Evolutionary conservation across 192 early-diverging fungal genomes (phyloP).

Genomic region (Mycoemilia scoparia): DNA sequence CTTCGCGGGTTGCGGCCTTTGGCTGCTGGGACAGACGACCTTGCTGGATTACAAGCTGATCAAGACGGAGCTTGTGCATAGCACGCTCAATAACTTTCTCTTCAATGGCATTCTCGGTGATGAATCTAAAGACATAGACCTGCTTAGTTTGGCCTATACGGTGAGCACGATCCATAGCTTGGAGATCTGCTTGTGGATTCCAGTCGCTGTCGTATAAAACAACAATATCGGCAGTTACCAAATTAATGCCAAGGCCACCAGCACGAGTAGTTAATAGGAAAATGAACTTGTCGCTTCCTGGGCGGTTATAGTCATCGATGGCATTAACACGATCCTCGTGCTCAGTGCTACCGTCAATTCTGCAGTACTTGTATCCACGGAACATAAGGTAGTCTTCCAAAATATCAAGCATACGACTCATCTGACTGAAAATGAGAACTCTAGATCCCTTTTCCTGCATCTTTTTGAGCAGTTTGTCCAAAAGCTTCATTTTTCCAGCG

Average conservation of each 20-base stretch:
- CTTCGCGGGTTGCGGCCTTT: slow-evolving; percentile 35
- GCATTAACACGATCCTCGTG: slow-evolving; percentile 83
- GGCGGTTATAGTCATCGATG: slow-evolving; percentile 87
- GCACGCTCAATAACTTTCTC: slow-evolving; percentile 94
- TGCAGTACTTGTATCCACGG: slow-evolving; percentile 79
- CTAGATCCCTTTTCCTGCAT: slow-evolving; percentile 80
- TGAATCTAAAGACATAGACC: slow-evolving; percentile 88
- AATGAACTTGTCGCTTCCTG: slow-evolving; percentile 81
- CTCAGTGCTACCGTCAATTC: slow-evolving; percentile 89
- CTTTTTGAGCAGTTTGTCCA: slow-evolving; percentile 74
- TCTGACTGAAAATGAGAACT: slow-evolving; percentile 91
- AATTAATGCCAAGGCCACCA: slow-evolving; percentile 93
- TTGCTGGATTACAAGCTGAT: slow-evolving; percentile 98
- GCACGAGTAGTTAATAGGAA: slow-evolving; percentile 94
- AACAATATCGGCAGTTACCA: slow-evolving; percentile 90
- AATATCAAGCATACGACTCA: slow-evolving; percentile 96
- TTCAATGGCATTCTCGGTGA: slow-evolving; percentile 93
- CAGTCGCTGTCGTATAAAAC: slow-evolving; percentile 94
- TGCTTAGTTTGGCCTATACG: slow-evolving; percentile 98
- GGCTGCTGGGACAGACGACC: slow-evolving; percentile 55
- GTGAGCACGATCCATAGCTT: slow-evolving; percentile 95
- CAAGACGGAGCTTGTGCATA: slow-evolving; percentile 88
- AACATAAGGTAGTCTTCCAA: slow-evolving; percentile 93
- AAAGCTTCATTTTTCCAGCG: slow-evolving; percentile 79
- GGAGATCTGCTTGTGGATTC: slow-evolving; percentile 81